Conservation (phyloP, 2,329 filamentous ascomycete species). For the Verticillium nonalfalfae region DNA sequence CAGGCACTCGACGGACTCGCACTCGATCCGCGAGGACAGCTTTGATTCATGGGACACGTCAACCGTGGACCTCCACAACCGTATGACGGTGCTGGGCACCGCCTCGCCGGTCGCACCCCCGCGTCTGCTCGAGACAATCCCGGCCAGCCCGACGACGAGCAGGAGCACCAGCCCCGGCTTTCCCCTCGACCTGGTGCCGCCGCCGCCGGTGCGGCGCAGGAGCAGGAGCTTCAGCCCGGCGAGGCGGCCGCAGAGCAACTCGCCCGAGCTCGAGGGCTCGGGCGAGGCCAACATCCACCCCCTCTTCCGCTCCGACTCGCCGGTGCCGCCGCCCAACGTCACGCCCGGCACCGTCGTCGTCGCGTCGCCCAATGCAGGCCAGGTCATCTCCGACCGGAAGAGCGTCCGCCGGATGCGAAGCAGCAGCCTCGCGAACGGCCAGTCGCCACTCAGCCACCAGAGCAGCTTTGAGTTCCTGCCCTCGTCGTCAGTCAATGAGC, state of each 20-base stretch:
- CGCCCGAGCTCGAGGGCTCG: slow-evolving; percentile 26
- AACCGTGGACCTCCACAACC: slow-evolving; percentile 54
- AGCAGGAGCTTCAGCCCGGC: slow-evolving; percentile 48
- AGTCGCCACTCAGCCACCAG: slow-evolving; percentile 43
- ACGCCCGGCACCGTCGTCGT: slow-evolving; percentile 66
- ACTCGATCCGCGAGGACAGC: slow-evolving; percentile 38
- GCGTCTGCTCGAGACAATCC: slow-evolving; percentile 64
- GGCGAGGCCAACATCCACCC: slow-evolving; percentile 68
- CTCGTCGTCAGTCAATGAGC: slow-evolving; percentile 14
- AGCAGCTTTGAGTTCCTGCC: slow-evolving; percentile 37
- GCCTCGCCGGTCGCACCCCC: slow-evolving; percentile 36
- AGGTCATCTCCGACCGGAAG: slow-evolving; percentile 49
- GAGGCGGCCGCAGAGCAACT: slow-evolving; percentile 12
- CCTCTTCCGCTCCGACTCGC: slow-evolving; percentile 71
- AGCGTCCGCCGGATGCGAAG: slow-evolving; percentile 50
- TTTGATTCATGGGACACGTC: slow-evolving; percentile 76
- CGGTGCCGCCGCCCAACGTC: slow-evolving; percentile 56
- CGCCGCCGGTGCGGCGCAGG: slow-evolving; percentile 34
- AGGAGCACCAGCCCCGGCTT: slow-evolving; percentile 58
- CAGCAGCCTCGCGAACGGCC: slow-evolving; percentile 41
- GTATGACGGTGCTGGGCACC: slow-evolving; percentile 49
- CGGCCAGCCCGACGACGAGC: slow-evolving; percentile 57
- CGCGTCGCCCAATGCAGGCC: slow-evolving; percentile 62
- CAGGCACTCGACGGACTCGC: slow-evolving; percentile 42
- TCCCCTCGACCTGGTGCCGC: slow-evolving; percentile 46